A percentile compares a stretch with the other conserved stretches of the same genome.
phyloP scores from a whole-genome alignment of 768 basidiomycete genomes.

The Galerina marginata region DNA sequence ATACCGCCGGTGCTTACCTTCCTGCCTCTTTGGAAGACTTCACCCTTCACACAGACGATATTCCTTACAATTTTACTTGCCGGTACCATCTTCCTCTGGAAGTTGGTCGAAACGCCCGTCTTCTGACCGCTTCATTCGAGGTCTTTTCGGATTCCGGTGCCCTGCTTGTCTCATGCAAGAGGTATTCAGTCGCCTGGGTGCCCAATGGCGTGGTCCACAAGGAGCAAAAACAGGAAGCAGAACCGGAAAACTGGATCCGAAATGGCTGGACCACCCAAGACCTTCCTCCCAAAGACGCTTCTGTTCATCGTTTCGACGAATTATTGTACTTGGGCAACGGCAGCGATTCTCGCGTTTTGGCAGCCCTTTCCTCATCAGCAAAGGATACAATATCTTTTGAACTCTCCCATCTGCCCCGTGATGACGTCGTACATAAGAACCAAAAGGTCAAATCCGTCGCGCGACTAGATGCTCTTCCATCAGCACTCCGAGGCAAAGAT shows the following conservation, averaged over 20 bases:
- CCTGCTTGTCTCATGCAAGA: constrained; percentile 36
- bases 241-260: constrained; percentile 24
- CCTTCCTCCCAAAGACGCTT: constrained; percentile 11
- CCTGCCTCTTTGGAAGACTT: constrained; percentile 39
- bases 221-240: constrained; percentile 19
- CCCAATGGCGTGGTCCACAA: constrained; percentile 35
- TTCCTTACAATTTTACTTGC: constrained; percentile 38
- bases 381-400: constrained; percentile 20
- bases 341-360: constrained; percentile 18
- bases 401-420: constrained; percentile 11
- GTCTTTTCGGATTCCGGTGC: constrained; percentile 34
- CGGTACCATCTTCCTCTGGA: constrained; percentile 38
- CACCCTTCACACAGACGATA: constrained; percentile 28
- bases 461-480: constrained; percentile 14
- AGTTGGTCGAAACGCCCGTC: constrained; percentile 30
- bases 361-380: constrained; percentile 19
- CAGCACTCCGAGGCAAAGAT: constrained; percentile 22
- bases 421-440: constrained; percentile 3
- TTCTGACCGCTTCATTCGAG: constrained; percentile 34
- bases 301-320: constrained; percentile 25
- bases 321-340: constrained; percentile 29
- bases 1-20: constrained; percentile 34
- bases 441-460: constrained; percentile 17
- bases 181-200: constrained; percentile 40
- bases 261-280: constrained; percentile 25